Conservation (phyloP, 768 basidiomycete genomes). For the Naganishia antarctica region DNA sequence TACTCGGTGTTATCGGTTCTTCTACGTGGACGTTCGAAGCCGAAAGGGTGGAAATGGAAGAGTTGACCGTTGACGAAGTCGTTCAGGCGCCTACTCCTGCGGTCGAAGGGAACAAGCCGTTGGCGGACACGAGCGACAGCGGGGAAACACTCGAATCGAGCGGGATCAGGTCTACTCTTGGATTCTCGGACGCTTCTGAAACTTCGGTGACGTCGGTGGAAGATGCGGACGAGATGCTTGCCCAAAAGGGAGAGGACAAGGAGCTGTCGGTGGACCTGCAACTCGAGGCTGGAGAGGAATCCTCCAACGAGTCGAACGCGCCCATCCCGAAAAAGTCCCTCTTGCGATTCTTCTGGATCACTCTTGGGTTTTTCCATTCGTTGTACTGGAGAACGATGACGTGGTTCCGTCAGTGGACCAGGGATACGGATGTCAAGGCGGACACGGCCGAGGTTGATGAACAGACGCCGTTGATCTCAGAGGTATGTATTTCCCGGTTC, state of each 20-base stretch:
- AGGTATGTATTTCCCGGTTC: not conserved
- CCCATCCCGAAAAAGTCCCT: not conserved
- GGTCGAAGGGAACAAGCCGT: not conserved
- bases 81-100: not conserved
- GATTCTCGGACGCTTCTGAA: not conserved
- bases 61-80: slow-evolving; percentile 3
- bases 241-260: not conserved
- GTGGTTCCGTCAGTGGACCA: not conserved
- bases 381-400: slow-evolving; percentile 1
- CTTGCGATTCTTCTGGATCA: slow-evolving; percentile 19
- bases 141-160: not conserved
- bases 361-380: slow-evolving; percentile 3
- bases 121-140: not conserved
- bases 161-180: not conserved
- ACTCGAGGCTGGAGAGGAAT: not conserved
- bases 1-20: not conserved
- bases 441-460: slow-evolving; percentile 28
- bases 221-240: too few species aligned
- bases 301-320: too few species aligned
- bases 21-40: not conserved
- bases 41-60: not conserved
- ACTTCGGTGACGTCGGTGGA: slow-evolving; percentile 1
- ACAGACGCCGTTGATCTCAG: slow-evolving; percentile 29
- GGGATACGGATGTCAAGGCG: not conserved
- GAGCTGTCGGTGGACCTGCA: not conserved